Conservation (phyloP, 1,284 basidiomycete species). For the Ceratobasidium sp. region DNA sequence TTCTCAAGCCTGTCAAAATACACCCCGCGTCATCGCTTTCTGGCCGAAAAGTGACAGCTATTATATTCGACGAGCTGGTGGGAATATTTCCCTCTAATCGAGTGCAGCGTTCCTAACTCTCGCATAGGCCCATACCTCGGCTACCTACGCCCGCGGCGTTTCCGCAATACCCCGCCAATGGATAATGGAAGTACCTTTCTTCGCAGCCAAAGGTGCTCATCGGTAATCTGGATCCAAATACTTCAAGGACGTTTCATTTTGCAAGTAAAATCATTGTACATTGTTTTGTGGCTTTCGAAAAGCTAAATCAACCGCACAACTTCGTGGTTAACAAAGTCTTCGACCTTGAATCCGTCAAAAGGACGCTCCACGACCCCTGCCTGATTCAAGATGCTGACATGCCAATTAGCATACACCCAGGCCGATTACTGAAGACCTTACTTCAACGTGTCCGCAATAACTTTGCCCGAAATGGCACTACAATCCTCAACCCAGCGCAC, state of each 20-base stretch:
- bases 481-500: conserved; percentile 80
- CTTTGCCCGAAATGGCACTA: conserved; percentile 66
- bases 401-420: conserved; percentile 21
- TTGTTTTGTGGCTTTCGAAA: neutral
- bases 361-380: conserved; percentile 77
- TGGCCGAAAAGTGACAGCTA: conserved; percentile 82
- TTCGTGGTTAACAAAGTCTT: conserved; percentile 69
- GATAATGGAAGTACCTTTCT: conserved; percentile 58
- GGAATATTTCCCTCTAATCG: conserved; percentile 53
- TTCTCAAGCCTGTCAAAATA: conserved; percentile 78
- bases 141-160: conserved; percentile 88
- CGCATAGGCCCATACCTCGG: conserved; percentile 79
- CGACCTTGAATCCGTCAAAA: conserved; percentile 67
- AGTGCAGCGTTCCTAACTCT: conserved; percentile 26
- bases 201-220: conserved; percentile 33
- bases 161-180: conserved; percentile 76
- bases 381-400: conserved; percentile 70
- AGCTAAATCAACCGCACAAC: conserved; percentile 60
- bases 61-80: conserved; percentile 92
- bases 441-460: conserved; percentile 77
- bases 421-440: conserved; percentile 55
- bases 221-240: neutral
- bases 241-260: conserved; percentile 9
- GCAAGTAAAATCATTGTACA: conserved; percentile 28
- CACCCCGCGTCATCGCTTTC: conserved; percentile 85